phyloP scores from a whole-genome alignment of 2,329 filamentous ascomycete genomes.

The Colletotrichum sp. region DNA sequence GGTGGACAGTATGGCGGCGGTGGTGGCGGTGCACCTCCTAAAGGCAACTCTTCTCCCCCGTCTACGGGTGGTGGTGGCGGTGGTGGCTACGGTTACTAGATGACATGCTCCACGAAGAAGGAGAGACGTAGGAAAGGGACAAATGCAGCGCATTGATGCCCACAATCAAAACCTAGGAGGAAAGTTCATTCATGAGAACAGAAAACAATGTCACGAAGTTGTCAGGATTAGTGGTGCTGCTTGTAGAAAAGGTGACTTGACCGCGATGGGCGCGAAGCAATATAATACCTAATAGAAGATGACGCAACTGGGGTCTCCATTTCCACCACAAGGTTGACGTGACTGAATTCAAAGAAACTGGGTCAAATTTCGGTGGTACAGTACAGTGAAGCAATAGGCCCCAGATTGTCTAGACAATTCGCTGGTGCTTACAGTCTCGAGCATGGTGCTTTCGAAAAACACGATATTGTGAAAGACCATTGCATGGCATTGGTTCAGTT shows the following conservation, averaged over 20 bases:
- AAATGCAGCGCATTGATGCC: neutral
- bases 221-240: neutral
- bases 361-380: fast-evolving
- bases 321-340: neutral
- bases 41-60: neutral
- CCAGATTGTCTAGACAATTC: neutral
- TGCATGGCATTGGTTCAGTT: neutral
- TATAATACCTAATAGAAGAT: neutral
- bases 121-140: neutral
- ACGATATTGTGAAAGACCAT: neutral
- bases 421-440: neutral
- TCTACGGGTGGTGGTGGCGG: neutral
- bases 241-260: neutral
- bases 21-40: neutral
- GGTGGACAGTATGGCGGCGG: neutral
- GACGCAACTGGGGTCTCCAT: neutral
- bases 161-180: neutral
- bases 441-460: neutral
- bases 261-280: neutral
- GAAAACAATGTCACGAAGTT: neutral
- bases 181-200: neutral
- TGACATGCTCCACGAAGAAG: neutral
- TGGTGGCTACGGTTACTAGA: neutral
- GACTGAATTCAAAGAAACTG: neutral
- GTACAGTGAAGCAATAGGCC: neutral